Percentiles rank a stretch among this genome's conserved stretches.
phyloP scores from a whole-genome alignment of 345 rosid genomes.

The Adansonia digitata region DNA sequence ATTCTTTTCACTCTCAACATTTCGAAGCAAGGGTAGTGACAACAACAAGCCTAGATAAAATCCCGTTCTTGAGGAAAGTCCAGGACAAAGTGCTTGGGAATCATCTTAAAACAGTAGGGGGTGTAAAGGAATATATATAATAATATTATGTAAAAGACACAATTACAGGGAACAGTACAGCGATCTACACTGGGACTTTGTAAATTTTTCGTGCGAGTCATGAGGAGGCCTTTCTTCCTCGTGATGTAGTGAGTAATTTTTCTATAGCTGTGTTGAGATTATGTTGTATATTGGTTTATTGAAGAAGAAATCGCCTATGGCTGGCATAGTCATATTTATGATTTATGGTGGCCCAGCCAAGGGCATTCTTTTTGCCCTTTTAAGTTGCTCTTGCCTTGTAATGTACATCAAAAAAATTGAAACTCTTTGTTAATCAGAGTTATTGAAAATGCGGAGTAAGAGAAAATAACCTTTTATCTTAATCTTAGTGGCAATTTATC shows the following conservation, averaged over 20 bases:
- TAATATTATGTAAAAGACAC: conserved; percentile 6
- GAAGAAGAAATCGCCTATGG: conserved; percentile 29
- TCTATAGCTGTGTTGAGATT: conserved; percentile 19
- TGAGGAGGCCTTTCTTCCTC: conserved; percentile 14
- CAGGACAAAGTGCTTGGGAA: conserved; percentile 25
- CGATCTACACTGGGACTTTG: conserved; percentile 11
- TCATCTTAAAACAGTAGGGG: conserved; percentile 28
- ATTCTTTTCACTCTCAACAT: conserved; percentile 88
- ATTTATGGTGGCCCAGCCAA: conserved; percentile 41
- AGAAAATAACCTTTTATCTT: conserved; percentile 1
- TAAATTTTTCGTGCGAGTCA: conserved; percentile 9
- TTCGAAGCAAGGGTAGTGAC: conserved; percentile 93
- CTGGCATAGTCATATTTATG: conserved; percentile 35
- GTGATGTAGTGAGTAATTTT: not conserved
- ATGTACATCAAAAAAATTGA: conserved; percentile 29
- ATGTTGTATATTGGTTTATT: conserved; percentile 36
- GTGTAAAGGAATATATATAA: conserved; percentile 30
- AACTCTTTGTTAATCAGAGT: conserved; percentile 21
- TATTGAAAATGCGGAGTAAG: conserved; percentile 24
- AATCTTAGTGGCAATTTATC: not conserved
- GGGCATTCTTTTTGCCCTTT: conserved; percentile 31
- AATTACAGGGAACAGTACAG: conserved; percentile 5
- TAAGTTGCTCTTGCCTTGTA: conserved; percentile 21
- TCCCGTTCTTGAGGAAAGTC: conserved; percentile 9
- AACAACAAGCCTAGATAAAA: conserved; percentile 48